Evolutionary conservation across 257 asterid genomes (phyloP), one percentile per base, ranked within the genome.

Genomic region (Solanum clarkiae): DNA sequence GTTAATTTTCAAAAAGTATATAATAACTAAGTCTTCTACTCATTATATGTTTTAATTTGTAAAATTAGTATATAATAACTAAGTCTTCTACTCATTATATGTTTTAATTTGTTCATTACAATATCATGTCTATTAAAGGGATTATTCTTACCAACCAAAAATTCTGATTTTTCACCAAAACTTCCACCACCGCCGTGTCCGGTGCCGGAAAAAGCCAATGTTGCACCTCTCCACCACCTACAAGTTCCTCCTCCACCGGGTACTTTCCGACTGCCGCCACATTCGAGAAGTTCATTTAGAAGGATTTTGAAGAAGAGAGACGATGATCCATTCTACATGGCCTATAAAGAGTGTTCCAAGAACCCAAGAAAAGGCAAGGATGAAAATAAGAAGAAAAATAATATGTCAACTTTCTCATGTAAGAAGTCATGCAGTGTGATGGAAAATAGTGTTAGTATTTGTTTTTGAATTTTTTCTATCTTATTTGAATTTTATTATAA

Each of bases 301-400:
- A 91, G 87, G 84, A 89, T 91, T 49, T 49, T 75, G 8, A 89
- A 80, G 86, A 91, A 84, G 89, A 8, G 40, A 51, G 87, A 42
- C 10, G 96, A 94, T 26, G 98, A 95, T 80, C 98, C 98, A 9
- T 95, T 95, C 68, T 84, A 91, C 36, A 88, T 89, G 6, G 98
- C 98, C 10, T 88, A 86, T 66, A 89, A 86, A 87, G 95, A 95
- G 91, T 94, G 95, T 54, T 94, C 98, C 0, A 94, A 92, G 90
- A 91, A 92, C 86, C 56, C 79, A 7, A 87, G 62, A 63, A 90
- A 90, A 55, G 91, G 89, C 42, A 62, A 62, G 47, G 79, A 29
- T 32, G 69, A 86, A 42, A 83, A 83, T 8, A 83, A 51, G 4
- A 70, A 87, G 26, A 87, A 62, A 87, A 91, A 85, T 89, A 91